phyloP scores from a whole-genome alignment of 306 rosid genomes.

The Lablab purpureus region DNA sequence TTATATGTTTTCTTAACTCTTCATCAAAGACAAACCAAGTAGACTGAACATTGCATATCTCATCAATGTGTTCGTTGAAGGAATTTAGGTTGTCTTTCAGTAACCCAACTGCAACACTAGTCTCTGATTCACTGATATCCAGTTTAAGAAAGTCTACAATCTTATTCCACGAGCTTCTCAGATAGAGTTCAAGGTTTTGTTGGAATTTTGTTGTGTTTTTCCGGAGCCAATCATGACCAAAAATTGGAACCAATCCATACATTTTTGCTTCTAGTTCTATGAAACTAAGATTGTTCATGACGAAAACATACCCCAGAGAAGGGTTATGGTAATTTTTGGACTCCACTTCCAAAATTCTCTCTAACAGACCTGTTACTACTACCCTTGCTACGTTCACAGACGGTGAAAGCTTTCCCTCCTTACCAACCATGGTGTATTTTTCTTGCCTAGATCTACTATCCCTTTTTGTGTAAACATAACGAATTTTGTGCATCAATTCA shows the following conservation, averaged over 20 bases:
- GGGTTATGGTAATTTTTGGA: slow-evolving; percentile 55
- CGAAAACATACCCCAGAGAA: slow-evolving; percentile 61
- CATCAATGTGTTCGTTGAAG: slow-evolving; percentile 15
- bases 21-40: not conserved
- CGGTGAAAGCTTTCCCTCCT: not conserved
- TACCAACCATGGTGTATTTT: too few species aligned
- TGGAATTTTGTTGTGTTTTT: slow-evolving; percentile 31
- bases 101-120: not conserved
- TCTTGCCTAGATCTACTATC: not conserved
- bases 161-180: slow-evolving; percentile 63
- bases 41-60: slow-evolving; percentile 22
- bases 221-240: not conserved
- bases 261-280: slow-evolving; percentile 46
- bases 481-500: not conserved
- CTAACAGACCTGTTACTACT: slow-evolving; percentile 58
- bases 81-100: slow-evolving; percentile 7
- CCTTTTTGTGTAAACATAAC: not conserved
- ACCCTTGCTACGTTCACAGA: not conserved
- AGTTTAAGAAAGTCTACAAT: slow-evolving; percentile 58
- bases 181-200: slow-evolving; percentile 41
- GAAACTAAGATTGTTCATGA: slow-evolving; percentile 72
- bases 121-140: slow-evolving; percentile 45
- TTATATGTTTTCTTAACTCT: not conserved
- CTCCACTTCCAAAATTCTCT: slow-evolving; percentile 58
- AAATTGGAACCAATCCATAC: slow-evolving; percentile 35